Evolutionary conservation across 441 rosid genomes (phyloP).

Genomic region (Metrosideros polymorpha): DNA sequence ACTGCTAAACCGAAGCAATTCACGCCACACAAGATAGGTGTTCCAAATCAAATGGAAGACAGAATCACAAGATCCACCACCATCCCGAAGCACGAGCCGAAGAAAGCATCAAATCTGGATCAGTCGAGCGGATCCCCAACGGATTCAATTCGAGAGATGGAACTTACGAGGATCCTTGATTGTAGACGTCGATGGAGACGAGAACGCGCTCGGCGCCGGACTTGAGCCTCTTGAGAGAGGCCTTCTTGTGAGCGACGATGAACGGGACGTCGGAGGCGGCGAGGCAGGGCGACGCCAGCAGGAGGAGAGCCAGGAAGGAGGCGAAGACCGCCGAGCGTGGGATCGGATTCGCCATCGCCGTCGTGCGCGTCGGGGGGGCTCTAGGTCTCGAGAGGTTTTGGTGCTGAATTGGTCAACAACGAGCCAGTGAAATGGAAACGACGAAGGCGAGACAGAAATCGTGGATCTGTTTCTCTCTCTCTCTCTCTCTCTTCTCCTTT

Average conservation of each 20-base stretch:
- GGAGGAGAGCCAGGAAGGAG: slow-evolving; percentile 20
- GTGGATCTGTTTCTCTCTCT: not conserved
- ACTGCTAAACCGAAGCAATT: not conserved
- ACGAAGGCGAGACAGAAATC: not conserved
- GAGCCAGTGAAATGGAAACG: not conserved
- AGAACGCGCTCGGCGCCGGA: slow-evolving; percentile 79
- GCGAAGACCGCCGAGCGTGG: slow-evolving; percentile 19
- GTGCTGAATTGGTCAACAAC: not conserved
- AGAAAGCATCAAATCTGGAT: not conserved
- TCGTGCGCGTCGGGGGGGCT: not conserved
- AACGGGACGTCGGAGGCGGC: slow-evolving; percentile 72
- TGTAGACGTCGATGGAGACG: slow-evolving; percentile 77
- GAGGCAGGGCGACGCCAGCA: slow-evolving; percentile 35
- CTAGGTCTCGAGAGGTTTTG: not conserved
- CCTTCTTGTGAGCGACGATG: slow-evolving; percentile 92
- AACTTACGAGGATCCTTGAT: slow-evolving; percentile 76
- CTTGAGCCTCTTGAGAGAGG: slow-evolving; percentile 61
- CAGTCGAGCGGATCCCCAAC: not conserved
- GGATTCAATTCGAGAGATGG: not conserved
- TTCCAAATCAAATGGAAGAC: not conserved
- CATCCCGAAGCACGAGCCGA: not conserved
- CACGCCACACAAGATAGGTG: not conserved
- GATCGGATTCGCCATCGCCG: slow-evolving; percentile 24
- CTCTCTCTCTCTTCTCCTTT: not conserved
- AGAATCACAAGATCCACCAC: not conserved